Evolutionary conservation across 768 basidiomycete species (phyloP).

Genomic region (Boletales sp.): DNA sequence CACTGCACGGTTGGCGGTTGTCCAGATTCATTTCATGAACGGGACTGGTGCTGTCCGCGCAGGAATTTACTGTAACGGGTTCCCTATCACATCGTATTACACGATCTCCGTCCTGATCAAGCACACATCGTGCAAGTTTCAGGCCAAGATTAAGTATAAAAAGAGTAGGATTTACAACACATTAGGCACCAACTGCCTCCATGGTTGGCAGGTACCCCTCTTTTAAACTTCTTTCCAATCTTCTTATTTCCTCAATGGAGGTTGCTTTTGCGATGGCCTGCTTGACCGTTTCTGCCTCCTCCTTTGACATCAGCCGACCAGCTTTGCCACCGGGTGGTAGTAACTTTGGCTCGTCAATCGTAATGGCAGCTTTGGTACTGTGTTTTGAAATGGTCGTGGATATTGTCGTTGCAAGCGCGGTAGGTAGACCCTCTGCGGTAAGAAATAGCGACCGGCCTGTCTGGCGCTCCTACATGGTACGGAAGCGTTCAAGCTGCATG

Average conservation of each 20-base stretch:
- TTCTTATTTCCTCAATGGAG: slow-evolving; percentile 84
- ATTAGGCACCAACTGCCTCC: slow-evolving; percentile 75
- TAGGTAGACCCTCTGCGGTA: slow-evolving; percentile 74
- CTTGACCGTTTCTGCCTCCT: slow-evolving; percentile 84
- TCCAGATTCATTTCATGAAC: no score
- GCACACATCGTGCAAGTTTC: slow-evolving; percentile 1
- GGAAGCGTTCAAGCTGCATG: slow-evolving; percentile 27
- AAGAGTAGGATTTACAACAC: slow-evolving; percentile 32
- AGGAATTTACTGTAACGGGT: not conserved
- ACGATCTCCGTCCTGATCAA: not conserved
- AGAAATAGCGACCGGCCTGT: slow-evolving; percentile 72
- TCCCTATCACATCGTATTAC: not conserved
- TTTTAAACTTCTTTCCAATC: slow-evolving; percentile 74
- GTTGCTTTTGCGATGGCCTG: slow-evolving; percentile 88
- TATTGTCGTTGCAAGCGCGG: slow-evolving; percentile 75
- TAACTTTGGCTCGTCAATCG: slow-evolving; percentile 77
- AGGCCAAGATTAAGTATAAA: slow-evolving; percentile 16
- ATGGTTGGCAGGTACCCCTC: slow-evolving; percentile 82
- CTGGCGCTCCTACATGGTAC: slow-evolving; percentile 65
- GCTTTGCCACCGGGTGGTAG: slow-evolving; percentile 58
- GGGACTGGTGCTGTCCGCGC: no score
- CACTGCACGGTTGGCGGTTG: no score
- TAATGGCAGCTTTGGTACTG: slow-evolving; percentile 57
- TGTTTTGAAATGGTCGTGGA: slow-evolving; percentile 69
- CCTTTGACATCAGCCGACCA: slow-evolving; percentile 86